Evolutionary conservation across 371 early-diverging fungal species (phyloP).

Genomic region (Chytridiales sp.): DNA sequence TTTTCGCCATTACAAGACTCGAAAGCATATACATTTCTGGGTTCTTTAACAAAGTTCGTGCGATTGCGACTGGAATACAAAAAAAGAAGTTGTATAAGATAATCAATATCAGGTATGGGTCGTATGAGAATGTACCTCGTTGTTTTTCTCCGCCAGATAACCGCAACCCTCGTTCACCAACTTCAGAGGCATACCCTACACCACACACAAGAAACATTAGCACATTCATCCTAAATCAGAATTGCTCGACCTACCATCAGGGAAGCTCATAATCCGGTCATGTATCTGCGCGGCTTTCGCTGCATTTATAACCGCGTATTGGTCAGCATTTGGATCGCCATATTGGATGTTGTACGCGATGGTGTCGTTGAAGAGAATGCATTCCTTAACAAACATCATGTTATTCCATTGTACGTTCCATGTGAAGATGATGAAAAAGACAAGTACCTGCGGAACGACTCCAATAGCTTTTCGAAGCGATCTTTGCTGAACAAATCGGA

Average conservation of each 20-base stretch:
- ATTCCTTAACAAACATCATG: no score
- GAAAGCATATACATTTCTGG: no score
- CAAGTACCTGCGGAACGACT: slow-evolving; percentile 58
- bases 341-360: slow-evolving; percentile 47
- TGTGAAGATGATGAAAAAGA: no score
- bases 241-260: slow-evolving; percentile 74
- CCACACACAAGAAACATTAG: no score
- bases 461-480: slow-evolving; percentile 47
- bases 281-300: slow-evolving; percentile 70
- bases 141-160: slow-evolving; percentile 94
- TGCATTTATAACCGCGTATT: slow-evolving; percentile 69
- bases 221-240: no score
- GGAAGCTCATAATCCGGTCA: slow-evolving; percentile 39
- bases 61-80: slow-evolving; percentile 48
- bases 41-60: neutral
- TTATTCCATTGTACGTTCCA: no score
- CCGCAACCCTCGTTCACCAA: slow-evolving; percentile 92
- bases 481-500: slow-evolving; percentile 62
- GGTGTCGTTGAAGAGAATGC: slow-evolving; percentile 49
- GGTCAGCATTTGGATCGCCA: slow-evolving; percentile 45
- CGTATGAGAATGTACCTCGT: slow-evolving; percentile 80
- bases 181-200: slow-evolving; percentile 86
- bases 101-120: no score
- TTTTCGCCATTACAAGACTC: neutral
- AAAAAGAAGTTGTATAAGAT: no score